Evolutionary conservation across 768 basidiomycete species (phyloP).

Genomic region (Panaeolus cyanescens): DNA sequence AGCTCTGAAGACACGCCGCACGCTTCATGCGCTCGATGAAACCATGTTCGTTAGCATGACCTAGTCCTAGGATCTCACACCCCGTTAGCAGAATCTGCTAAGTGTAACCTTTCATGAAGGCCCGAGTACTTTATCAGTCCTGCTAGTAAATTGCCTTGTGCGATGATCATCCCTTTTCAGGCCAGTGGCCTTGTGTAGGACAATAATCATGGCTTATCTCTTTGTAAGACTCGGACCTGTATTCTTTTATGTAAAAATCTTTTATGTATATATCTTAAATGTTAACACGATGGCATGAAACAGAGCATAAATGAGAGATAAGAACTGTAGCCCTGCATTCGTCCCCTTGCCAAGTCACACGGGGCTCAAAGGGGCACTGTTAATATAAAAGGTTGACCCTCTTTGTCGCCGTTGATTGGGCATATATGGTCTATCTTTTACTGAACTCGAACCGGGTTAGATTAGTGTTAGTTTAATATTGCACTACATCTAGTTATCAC

Average conservation of each 20-base stretch:
- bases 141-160: background rate
- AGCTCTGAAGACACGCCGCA: conserved; percentile 1
- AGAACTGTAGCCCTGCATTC: background rate
- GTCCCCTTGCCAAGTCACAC: background rate
- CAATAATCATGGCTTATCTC: background rate
- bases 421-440: background rate
- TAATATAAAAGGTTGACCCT: background rate
- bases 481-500: background rate
- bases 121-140: background rate
- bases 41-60: background rate
- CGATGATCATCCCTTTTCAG: background rate
- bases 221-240: background rate
- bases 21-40: background rate
- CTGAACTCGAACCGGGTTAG: background rate
- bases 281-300: background rate
- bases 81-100: background rate
- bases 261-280: background rate
- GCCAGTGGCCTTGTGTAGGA: background rate
- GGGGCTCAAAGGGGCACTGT: background rate
- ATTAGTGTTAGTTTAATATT: background rate
- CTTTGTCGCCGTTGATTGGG: background rate
- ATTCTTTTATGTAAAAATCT: background rate
- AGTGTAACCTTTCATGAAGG: background rate
- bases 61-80: background rate
- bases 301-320: background rate